These are phyloP conservation scores for Trichoderma afroharzianum DNA, from an alignment of 2,329 filamentous ascomycete species.

Conservation along the genomic window DNA sequence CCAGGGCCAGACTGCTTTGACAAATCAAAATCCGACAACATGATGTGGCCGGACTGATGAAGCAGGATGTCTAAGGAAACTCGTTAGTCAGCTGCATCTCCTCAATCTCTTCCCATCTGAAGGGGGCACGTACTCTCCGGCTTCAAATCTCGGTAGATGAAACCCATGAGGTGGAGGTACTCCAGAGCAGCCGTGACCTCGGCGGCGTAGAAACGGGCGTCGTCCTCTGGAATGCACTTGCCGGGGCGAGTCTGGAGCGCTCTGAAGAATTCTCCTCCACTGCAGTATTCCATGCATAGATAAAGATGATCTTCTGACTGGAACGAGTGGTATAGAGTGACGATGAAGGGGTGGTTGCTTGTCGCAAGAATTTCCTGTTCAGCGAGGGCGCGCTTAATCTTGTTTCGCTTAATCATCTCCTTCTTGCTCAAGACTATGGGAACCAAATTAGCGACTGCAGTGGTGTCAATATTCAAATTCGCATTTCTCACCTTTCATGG, in stretches of 20 bases:
- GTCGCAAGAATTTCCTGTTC: constrained; percentile 98
- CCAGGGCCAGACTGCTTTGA: constrained; percentile 96
- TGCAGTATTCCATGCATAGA: constrained; percentile 99
- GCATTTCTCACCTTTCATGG: constrained; percentile 81
- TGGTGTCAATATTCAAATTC: not conserved
- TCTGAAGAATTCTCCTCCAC: constrained; percentile 96
- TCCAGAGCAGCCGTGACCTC: constrained; percentile 96
- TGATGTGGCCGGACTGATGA: constrained; percentile 99
- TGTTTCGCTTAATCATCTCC: constrained; percentile 99
- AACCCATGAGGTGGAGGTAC: constrained; percentile 97
- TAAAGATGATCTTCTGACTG: constrained; percentile 98
- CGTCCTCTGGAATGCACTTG: constrained; percentile 95
- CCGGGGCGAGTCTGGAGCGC: constrained; percentile 93
- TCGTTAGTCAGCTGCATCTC: not conserved
- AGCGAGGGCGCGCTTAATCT: constrained; percentile 96
- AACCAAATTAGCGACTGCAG: not conserved
- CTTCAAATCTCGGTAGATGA: constrained; percentile 97
- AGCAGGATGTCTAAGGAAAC: constrained; percentile 75
- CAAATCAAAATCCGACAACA: constrained; percentile 98
- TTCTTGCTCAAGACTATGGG: constrained; percentile 89
- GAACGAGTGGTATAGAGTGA: constrained; percentile 97
- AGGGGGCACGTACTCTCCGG: constrained; percentile 74
- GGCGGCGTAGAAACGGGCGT: constrained; percentile 93
- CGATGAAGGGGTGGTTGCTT: constrained; percentile 98
- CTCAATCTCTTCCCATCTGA: not conserved